A percentile compares a stretch with the other conserved stretches of the same genome.
Conservation (phyloP, 495 filamentous ascomycete genomes). For the Aspergillus mulundensis region DNA sequence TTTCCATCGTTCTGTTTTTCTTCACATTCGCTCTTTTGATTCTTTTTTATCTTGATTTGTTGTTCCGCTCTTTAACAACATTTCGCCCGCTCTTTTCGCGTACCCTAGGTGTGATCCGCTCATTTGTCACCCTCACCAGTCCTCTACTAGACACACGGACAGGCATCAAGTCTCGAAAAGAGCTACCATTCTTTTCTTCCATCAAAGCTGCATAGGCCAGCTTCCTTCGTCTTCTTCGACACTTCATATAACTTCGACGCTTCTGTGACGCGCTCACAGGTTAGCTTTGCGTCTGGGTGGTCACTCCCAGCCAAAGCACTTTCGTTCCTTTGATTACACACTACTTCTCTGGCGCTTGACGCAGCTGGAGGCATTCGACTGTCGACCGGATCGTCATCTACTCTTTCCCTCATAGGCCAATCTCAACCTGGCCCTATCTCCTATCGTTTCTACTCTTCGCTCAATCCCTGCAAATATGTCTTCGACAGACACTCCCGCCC, state of each 20-base stretch:
- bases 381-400: constrained; percentile 41
- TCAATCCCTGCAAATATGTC: constrained; percentile 34
- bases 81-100: constrained; percentile 26
- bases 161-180: constrained; percentile 7
- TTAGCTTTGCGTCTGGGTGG: constrained; percentile 29
- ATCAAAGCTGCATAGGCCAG: constrained; percentile 42
- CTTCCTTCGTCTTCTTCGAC: constrained; percentile 19
- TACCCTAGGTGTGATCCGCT: constrained; percentile 19
- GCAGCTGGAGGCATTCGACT: constrained; percentile 39
- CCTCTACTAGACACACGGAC: background rate
- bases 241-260: constrained; percentile 28
- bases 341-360: constrained; percentile 38
- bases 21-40: constrained; percentile 29
- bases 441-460: constrained; percentile 14
- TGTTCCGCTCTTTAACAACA: constrained; percentile 45
- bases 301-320: constrained; percentile 23
- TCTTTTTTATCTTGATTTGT: constrained; percentile 27
- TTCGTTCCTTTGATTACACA: constrained; percentile 30
- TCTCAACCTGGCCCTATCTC: constrained; percentile 14
- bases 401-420: constrained; percentile 15
- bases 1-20: constrained; percentile 29
- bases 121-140: constrained; percentile 19
- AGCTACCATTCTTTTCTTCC: constrained; percentile 17
- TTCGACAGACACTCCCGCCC: constrained; percentile 38
- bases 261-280: constrained; percentile 42